A percentile compares a stretch with the other conserved stretches of the same genome.
These are phyloP conservation scores for Acidiella bohemica DNA, from an alignment of 495 filamentous ascomycete species.

Conservation along the genomic window DNA sequence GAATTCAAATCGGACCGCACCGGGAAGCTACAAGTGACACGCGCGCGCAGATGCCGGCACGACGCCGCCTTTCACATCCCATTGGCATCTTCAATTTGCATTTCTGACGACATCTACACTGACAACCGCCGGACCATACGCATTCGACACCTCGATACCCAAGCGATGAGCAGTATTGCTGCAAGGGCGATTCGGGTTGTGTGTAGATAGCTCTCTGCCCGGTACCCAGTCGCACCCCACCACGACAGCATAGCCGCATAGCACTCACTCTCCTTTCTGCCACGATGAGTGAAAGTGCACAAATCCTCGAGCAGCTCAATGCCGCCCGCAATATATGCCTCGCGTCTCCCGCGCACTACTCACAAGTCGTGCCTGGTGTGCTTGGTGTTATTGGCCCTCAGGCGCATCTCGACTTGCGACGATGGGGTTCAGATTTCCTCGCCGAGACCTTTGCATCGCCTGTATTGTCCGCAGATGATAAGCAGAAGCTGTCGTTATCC, in stretches of 20 bases:
- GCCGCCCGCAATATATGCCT: constrained; percentile 78
- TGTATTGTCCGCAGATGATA: constrained; percentile 53
- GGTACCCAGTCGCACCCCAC: not conserved
- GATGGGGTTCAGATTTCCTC: constrained; percentile 95
- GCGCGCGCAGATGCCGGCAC: not conserved
- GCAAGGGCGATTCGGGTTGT: no score
- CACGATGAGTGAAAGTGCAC: constrained; percentile 1
- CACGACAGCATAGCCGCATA: not conserved
- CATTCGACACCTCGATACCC: no score
- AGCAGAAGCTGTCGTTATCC: constrained; percentile 56
- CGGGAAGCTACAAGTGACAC: no score
- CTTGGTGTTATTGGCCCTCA: constrained; percentile 74
- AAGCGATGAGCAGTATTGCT: not conserved
- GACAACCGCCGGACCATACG: not conserved
- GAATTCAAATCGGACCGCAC: no score
- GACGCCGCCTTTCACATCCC: no score
- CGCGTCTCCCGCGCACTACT: constrained; percentile 68
- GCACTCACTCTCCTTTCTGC: not conserved
- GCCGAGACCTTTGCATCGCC: constrained; percentile 92
- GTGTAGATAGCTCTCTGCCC: constrained; percentile 9
- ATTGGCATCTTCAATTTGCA: not conserved
- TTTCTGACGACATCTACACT: not conserved
- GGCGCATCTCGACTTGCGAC: constrained; percentile 60
- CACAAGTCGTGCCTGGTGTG: constrained; percentile 76
- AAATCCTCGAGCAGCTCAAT: constrained; percentile 58